Conservation (phyloP, 495 filamentous ascomycete genomes). For the Bombardia bombarda region DNA sequence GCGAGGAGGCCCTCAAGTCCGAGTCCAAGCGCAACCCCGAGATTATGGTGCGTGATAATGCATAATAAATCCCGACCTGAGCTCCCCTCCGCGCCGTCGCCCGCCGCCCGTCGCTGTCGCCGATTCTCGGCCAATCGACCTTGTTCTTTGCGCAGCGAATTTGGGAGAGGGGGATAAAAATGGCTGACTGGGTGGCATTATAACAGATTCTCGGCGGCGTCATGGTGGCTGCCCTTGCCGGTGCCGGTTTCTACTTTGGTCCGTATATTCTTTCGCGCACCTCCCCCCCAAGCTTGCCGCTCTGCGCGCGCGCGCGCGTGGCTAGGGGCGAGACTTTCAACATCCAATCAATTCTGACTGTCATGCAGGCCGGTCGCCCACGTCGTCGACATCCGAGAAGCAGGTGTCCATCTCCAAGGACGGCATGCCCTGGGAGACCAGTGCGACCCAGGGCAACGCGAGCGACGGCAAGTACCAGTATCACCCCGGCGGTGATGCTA, state of each 20-base stretch:
- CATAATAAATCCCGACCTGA: too few species aligned
- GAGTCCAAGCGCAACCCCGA: slow-evolving; percentile 48
- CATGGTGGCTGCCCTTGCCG: slow-evolving; percentile 80
- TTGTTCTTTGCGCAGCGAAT: too few species aligned
- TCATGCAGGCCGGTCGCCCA: slow-evolving; percentile 72
- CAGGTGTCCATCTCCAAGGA: slow-evolving; percentile 62
- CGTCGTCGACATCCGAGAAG: slow-evolving; percentile 72
- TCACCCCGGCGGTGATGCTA: slow-evolving; percentile 80
- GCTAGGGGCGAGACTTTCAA: neutral
- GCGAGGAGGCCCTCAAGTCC: slow-evolving; percentile 35
- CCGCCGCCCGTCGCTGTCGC: neutral
- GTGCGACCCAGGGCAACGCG: slow-evolving; percentile 50
- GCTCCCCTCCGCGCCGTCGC: too few species aligned
- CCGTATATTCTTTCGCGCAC: slow-evolving; percentile 10
- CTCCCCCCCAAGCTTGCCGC: neutral
- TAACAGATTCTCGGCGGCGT: slow-evolving; percentile 79
- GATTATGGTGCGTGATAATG: slow-evolving; percentile 40
- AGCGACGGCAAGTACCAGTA: slow-evolving; percentile 74
- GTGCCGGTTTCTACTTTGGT: slow-evolving; percentile 85
- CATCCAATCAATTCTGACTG: slow-evolving; percentile 7
- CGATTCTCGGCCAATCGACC: neutral
- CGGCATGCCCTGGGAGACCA: slow-evolving; percentile 84
- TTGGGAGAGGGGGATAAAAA: neutral
- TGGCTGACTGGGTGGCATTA: slow-evolving; percentile 13
- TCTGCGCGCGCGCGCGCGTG: neutral